These are phyloP conservation scores for Pugionium dolabratum DNA, from an alignment of 345 rosid species.

Conservation along the genomic window DNA sequence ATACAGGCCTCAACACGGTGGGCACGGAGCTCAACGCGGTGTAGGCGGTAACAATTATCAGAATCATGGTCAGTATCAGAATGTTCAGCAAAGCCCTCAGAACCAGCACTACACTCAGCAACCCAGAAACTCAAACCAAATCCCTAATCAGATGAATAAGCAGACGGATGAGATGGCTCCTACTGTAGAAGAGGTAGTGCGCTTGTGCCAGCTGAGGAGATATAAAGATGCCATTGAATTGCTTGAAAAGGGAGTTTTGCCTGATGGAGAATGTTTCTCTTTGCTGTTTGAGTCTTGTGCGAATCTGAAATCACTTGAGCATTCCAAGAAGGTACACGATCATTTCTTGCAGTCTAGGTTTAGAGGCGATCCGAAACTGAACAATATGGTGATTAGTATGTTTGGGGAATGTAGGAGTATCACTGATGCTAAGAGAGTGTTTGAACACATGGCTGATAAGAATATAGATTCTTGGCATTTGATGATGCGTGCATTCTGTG, in stretches of 20 bases:
- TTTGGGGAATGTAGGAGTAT: constrained; percentile 57
- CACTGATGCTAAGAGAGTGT: constrained; percentile 71
- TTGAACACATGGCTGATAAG: constrained; percentile 70
- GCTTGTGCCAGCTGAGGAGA: constrained; percentile 52
- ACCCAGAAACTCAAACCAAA: constrained; percentile 47
- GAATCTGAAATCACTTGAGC: constrained; percentile 53
- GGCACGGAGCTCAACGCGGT: constrained; percentile 40
- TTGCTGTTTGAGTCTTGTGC: constrained; percentile 52
- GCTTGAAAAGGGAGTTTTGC: constrained; percentile 64
- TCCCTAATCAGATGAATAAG: constrained; percentile 41
- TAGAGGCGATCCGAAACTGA: constrained; percentile 57
- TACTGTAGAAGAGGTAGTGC: constrained; percentile 46
- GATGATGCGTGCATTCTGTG: constrained; percentile 63
- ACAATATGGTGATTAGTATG: constrained; percentile 63
- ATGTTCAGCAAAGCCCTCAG: constrained; percentile 27
- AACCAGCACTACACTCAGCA: constrained; percentile 33
- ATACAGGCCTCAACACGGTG: constrained; percentile 34
- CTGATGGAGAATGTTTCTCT: constrained; percentile 53
- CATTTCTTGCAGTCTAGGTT: constrained; percentile 58
- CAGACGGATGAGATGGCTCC: constrained; percentile 33
- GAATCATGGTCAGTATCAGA: constrained; percentile 39
- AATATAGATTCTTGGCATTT: constrained; percentile 73
- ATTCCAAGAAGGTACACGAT: constrained; percentile 75
- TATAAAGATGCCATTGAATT: constrained; percentile 64
- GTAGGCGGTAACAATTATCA: constrained; percentile 33